Percentiles rank a stretch among this genome's conserved stretches.
Conservation (phyloP, 2,329 filamentous ascomycete genomes). For the Coniella lustricola region DNA sequence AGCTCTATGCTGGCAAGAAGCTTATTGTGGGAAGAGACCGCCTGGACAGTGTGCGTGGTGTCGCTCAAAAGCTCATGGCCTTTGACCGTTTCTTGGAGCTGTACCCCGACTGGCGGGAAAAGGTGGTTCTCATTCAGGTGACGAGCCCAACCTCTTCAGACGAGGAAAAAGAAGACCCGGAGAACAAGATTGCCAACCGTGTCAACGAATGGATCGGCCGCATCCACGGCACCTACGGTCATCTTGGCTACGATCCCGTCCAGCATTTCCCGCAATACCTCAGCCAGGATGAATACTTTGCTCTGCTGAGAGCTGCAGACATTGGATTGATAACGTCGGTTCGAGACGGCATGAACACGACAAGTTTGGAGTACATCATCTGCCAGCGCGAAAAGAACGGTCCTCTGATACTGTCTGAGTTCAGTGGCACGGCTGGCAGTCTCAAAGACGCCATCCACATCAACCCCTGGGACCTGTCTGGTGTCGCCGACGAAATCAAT, state of each 20-base stretch:
- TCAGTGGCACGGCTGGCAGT: constrained; percentile 86
- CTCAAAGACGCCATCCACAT: constrained; percentile 85
- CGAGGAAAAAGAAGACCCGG: constrained; percentile 67
- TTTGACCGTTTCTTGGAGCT: constrained; percentile 88
- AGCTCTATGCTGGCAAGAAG: constrained; percentile 81
- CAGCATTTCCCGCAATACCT: constrained; percentile 95
- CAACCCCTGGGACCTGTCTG: constrained; percentile 88
- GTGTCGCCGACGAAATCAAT: constrained; percentile 78
- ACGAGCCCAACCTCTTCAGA: constrained; percentile 80
- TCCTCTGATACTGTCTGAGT: constrained; percentile 89
- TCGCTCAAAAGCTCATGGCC: constrained; percentile 91
- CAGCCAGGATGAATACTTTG: constrained; percentile 85
- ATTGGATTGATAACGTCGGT: constrained; percentile 94
- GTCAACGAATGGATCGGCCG: constrained; percentile 85
- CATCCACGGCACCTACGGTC: constrained; percentile 88
- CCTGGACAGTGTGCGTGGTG: constrained; percentile 86
- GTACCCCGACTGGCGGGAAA: constrained; percentile 86
- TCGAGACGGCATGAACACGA: constrained; percentile 96
- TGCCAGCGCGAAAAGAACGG: constrained; percentile 83
- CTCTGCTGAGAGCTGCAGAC: constrained; percentile 81
- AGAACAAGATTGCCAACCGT: constrained; percentile 77
- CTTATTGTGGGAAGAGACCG: constrained; percentile 92
- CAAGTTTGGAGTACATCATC: constrained; percentile 87
- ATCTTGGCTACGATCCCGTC: constrained; percentile 80
- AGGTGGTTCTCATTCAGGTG: constrained; percentile 90